phyloP scores from a whole-genome alignment of 2,329 filamentous ascomycete species.

The Arthrobotrys entomopaga region DNA sequence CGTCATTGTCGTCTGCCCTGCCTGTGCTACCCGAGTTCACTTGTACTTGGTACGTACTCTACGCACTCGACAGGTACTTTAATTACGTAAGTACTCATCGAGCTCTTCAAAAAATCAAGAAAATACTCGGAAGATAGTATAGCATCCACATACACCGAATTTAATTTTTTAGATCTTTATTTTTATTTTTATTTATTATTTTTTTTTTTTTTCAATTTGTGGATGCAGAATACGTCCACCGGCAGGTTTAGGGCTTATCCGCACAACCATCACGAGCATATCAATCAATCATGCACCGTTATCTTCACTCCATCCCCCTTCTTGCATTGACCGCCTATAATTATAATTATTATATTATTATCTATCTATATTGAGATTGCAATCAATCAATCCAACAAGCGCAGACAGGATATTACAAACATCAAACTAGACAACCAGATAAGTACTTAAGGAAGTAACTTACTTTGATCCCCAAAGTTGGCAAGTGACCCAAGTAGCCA shows the following conservation, averaged over 20 bases:
- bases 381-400: conserved; percentile 8
- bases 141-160: too few relatives aligned
- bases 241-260: conserved; percentile 54
- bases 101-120: not conserved
- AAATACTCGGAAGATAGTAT: too few relatives aligned
- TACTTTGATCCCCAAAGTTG: too few relatives aligned
- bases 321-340: not conserved
- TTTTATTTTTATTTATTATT: conserved; percentile 9
- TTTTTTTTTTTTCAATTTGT: conserved; percentile 5
- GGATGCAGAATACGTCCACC: conserved; percentile 8
- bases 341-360: conserved; percentile 1
- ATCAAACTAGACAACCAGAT: too few relatives aligned
- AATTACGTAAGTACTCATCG: too few relatives aligned
- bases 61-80: too few relatives aligned
- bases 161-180: conserved; percentile 4
- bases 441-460: too few relatives aligned
- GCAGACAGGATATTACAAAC: not conserved
- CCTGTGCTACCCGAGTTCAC: too few relatives aligned
- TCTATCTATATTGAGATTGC: too few relatives aligned
- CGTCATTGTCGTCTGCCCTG: not conserved
- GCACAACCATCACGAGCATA: conserved; percentile 4
- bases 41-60: too few relatives aligned
- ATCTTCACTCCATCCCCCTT: not conserved
- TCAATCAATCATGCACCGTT: conserved; percentile 13
- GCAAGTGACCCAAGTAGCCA: too few relatives aligned